Conservation (phyloP, 805 yeast genomes). For the Saturnispora silvae region DNA sequence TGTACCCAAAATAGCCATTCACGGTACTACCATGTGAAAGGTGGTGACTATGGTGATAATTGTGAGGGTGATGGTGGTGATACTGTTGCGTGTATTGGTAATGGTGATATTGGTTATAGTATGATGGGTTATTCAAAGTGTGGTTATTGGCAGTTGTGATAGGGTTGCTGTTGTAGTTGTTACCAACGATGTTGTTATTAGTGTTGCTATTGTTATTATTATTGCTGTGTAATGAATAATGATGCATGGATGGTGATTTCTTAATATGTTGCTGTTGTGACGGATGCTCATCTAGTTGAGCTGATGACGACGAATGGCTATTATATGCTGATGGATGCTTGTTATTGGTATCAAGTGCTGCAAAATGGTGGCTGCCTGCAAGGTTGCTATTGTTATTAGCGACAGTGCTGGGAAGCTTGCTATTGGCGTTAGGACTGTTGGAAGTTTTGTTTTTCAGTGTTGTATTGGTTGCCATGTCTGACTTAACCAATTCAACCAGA, state of each 20-base stretch:
- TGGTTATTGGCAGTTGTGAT: no score
- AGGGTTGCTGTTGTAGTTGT: not conserved
- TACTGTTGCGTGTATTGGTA: conserved; percentile 3
- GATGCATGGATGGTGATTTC: not conserved
- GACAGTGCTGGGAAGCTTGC: not conserved
- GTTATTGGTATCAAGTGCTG: no score
- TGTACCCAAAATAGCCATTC: no score
- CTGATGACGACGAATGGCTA: no score
- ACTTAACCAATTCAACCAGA: conserved; percentile 40
- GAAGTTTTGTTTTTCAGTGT: no score
- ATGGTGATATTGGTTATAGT: conserved; percentile 1
- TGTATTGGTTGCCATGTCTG: no score
- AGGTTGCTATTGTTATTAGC: conserved; percentile 7
- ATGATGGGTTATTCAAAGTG: not conserved
- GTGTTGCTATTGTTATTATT: conserved; percentile 1
- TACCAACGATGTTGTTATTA: conserved; percentile 1
- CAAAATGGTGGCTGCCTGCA: no score
- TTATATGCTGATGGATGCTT: no score
- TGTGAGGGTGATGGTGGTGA: conserved; percentile 2
- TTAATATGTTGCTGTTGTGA: not conserved
- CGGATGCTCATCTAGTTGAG: not conserved
- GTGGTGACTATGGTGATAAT: no score
- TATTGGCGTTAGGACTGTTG: no score
- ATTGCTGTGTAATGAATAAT: no score
- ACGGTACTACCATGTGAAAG: no score